A percentile compares a stretch with the other conserved stretches of the same genome.
Conservation (phyloP, 768 basidiomycete species). For the Boletus coccyginus region DNA sequence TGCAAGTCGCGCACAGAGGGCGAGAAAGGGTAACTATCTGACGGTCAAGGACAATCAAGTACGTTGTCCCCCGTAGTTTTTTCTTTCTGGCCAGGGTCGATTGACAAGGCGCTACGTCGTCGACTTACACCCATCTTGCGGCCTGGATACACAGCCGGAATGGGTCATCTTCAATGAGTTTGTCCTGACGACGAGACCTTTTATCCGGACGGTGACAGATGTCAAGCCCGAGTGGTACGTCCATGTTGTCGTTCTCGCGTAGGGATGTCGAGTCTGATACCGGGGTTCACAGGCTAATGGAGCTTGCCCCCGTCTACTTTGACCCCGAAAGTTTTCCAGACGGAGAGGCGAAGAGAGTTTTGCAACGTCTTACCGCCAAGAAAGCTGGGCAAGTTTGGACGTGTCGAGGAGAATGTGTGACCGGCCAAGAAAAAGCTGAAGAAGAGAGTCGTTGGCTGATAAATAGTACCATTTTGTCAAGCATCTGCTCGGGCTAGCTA, state of each 20-base stretch:
- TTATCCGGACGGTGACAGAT: constrained; percentile 90
- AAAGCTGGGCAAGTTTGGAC: constrained; percentile 40
- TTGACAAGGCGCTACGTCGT: constrained; percentile 15
- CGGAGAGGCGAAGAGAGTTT: constrained; percentile 66
- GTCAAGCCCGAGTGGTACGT: constrained; percentile 82
- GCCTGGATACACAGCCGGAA: constrained; percentile 82
- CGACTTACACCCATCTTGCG: constrained; percentile 73
- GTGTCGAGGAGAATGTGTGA: constrained; percentile 6
- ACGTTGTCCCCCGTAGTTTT: constrained; percentile 16
- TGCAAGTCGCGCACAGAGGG: constrained; percentile 96
- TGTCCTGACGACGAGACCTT: constrained; percentile 84
- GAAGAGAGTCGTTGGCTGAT: not conserved
- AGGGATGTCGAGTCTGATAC: not conserved
- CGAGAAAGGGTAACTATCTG: constrained; percentile 81
- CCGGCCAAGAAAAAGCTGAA: constrained; percentile 19
- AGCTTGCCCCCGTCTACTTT: constrained; percentile 65
- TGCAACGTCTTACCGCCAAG: constrained; percentile 57
- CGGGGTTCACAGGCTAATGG: constrained; percentile 50
- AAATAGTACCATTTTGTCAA: not conserved
- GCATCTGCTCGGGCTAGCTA: not conserved
- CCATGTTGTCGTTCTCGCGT: not conserved
- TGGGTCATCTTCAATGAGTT: constrained; percentile 97
- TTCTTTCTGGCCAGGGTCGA: not conserved
- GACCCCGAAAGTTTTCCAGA: constrained; percentile 63
- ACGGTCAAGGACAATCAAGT: constrained; percentile 97